Evolutionary conservation across 1,284 basidiomycete genomes (phyloP), one percentile per base, ranked within the genome.

Genomic region (Trichosporon asahii): DNA sequence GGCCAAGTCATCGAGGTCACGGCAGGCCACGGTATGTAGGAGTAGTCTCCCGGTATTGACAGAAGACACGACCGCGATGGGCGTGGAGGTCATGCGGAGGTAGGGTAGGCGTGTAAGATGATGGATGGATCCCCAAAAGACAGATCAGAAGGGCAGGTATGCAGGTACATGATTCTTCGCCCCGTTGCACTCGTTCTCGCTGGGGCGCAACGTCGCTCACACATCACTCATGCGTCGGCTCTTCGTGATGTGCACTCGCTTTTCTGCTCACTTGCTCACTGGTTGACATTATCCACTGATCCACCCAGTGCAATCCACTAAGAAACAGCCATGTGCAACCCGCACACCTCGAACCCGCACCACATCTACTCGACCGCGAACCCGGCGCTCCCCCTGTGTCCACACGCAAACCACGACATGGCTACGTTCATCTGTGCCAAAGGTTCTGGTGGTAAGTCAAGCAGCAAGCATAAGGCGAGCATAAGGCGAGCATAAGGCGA

Each of bases 1-100:
- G 68, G 65, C 14, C 64, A 69, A 57, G 44, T 61, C 11, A 66
- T 69, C 65, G 57, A 69, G 65, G 68, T 69, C 60, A 67, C 57
- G 14, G 12, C 57, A 11, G 57, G 57, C 27, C 57, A 61, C 15
- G 57, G 57, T 61, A 61, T 61, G 57, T 61, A 61, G 57, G 14
- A 18, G 18, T 33, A 11, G 15, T 5, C 5, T 15, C 12, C 9
- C 27, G 57, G 31, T 27, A 27, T 61, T 61, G 57, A 61, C 57
- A n/a, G 18, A 61, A 61, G 57, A 61, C 27, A 11, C 15, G 29
- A 44, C 40, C 40, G 57, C 27, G 27, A n/a, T 53, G 49, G 49
- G 23, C 3, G 49, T 53, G 25, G 25, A 60, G 55, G 55, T 27
- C 14, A 3, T 7, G 55, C 25, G 15, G 27, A 60, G 18, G 27